Evolutionary conservation across 306 rosid genomes (phyloP).

Genomic region (Hippophae tibetana): DNA sequence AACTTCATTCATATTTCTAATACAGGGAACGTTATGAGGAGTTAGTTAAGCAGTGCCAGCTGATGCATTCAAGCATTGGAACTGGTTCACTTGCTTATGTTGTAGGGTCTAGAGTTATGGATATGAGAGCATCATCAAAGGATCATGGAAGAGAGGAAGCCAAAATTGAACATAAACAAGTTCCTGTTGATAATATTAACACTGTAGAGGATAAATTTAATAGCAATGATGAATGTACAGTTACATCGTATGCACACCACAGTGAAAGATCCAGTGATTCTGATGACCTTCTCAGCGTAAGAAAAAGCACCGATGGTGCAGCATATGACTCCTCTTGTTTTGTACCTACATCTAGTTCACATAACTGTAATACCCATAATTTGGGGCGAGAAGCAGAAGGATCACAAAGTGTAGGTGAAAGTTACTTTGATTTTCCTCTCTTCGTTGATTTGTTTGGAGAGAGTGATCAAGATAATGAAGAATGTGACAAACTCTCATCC

Average conservation of each 20-base stretch:
- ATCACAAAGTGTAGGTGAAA: constrained; percentile 33
- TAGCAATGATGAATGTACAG: constrained; percentile 39
- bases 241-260: constrained; percentile 31
- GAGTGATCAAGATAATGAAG: constrained; percentile 32
- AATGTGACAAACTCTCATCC: constrained; percentile 26
- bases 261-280: constrained; percentile 46
- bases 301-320: constrained; percentile 48
- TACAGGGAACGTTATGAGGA: constrained; percentile 72
- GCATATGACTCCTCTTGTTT: constrained; percentile 31
- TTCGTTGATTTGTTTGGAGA: constrained; percentile 53
- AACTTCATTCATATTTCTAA: constrained; percentile 13
- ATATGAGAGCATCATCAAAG: constrained; percentile 72
- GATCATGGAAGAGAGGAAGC: constrained; percentile 30
- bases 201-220: constrained; percentile 34
- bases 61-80: constrained; percentile 86
- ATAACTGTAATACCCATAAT: constrained; percentile 36
- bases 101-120: constrained; percentile 92
- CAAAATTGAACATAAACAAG: constrained; percentile 39
- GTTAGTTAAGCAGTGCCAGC: constrained; percentile 75
- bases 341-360: constrained; percentile 28
- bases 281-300: constrained; percentile 41
- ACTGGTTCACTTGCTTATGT: constrained; percentile 88
- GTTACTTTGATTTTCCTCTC: constrained; percentile 58
- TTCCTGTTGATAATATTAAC: constrained; percentile 33
- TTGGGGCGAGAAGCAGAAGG: constrained; percentile 42